These are phyloP conservation scores for Calophaca sinica DNA, from an alignment of 306 rosid genomes.

Conservation along the genomic window DNA sequence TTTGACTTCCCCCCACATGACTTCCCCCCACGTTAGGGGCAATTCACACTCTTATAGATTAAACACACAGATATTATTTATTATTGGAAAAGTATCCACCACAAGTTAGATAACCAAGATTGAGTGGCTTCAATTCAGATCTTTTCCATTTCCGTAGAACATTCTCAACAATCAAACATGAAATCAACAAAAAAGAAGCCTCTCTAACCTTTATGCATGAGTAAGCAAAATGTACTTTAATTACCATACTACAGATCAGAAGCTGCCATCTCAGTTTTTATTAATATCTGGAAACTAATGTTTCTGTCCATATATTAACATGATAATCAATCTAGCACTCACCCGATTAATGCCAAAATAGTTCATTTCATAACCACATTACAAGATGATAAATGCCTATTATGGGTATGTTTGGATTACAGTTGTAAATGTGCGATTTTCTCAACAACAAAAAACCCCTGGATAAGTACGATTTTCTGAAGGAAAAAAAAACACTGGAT, in stretches of 20 bases:
- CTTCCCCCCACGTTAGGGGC: constrained; percentile 15
- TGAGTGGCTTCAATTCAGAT: constrained; percentile 9
- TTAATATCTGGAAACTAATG: constrained; percentile 3
- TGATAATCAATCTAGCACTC: constrained; percentile 6
- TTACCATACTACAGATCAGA: constrained; percentile 16
- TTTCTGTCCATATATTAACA: constrained; percentile 10
- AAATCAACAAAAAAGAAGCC: neutral
- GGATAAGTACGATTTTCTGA: neutral
- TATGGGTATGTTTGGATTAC: constrained; percentile 13
- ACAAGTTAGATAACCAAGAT: constrained; percentile 15
- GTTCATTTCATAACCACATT: constrained; percentile 15
- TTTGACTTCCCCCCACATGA: neutral
- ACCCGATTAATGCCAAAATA: constrained; percentile 18
- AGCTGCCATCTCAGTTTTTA: constrained; percentile 26
- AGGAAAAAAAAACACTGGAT: neutral
- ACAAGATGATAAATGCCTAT: neutral
- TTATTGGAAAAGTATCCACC: constrained; percentile 27
- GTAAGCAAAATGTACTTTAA: constrained; percentile 8
- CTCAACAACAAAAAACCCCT: neutral
- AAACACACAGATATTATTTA: constrained; percentile 3
- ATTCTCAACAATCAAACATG: constrained; percentile 16
- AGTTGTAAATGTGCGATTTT: neutral
- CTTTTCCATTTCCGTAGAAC: constrained; percentile 15
- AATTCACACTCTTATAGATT: constrained; percentile 30
- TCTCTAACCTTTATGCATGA: neutral